Evolutionary conservation across 768 basidiomycete species (phyloP), one percentile per base, ranked within the genome.

Genomic region (Termitomyces sp.): DNA sequence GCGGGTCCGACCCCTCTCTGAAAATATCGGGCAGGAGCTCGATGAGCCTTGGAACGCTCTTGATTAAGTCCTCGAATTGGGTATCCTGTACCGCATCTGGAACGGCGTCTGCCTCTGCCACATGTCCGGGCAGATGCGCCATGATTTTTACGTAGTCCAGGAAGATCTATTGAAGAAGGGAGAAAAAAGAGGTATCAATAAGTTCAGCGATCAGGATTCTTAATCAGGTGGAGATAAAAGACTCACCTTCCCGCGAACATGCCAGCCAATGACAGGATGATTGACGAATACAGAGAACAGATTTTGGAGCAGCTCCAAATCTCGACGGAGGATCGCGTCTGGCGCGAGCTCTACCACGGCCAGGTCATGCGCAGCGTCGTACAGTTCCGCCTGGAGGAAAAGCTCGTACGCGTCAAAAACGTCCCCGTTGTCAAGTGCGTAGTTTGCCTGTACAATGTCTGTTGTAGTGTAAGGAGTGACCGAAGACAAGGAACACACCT

Each of bases 271-370:
- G 11, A 96, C 81, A 2, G 77, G 71, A 42, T 79, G 78, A 12
- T 80, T 82, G 24, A 77, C 78, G 65, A 98, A 87, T 9, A 80
- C 80, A 54, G 75, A 78, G 66, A 98, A 92, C 24, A 98, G 71
- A n/a, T 80, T 79, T 39, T 78, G 77, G 24, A 97, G 74, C 13
- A 96, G 78, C 2, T 81, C 83, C 8, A 78, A 67, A 68, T 91
- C 89, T 46, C 80, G 80, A 9, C 87, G 78, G 35, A 98, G 80
- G 58, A 97, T 79, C 0, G 90, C 92, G 65, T 98, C 96, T 1
- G 94, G 92, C 7, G 91, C 92, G 8, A 99, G 83, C 62, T 95
- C 88, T n/a, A 80, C 74, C 35, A 96, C 80, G n/a, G 92, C 91
- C 46, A 98, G 79, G 52, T 87, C 84, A 69, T 97, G 95, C 0